A percentile compares a stretch with the other conserved stretches of the same genome.
Conservation (phyloP, 352 stramenopile genomes). For the Phytopythium montanum region DNA sequence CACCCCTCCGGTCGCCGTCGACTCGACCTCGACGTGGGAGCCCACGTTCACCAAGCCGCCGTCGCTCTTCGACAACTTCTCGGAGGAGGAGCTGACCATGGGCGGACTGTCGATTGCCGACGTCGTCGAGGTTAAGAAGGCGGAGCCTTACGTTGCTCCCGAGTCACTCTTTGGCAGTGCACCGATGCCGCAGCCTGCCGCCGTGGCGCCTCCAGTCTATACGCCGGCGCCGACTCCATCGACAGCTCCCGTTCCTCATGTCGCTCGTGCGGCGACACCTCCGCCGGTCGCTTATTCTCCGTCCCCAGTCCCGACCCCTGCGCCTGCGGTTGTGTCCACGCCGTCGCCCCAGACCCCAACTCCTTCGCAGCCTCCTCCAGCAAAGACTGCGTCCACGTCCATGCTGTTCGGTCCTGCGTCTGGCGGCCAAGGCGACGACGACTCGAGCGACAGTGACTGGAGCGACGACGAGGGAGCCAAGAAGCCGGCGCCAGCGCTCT, state of each 20-base stretch:
- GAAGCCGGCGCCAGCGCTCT: conserved; percentile 25
- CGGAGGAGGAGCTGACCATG: conserved; percentile 36
- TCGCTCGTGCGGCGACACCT: background rate
- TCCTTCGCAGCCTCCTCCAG: conserved; percentile 7
- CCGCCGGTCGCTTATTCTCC: conserved; percentile 1
- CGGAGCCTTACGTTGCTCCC: conserved; percentile 13
- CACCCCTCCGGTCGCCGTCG: conserved; percentile 4
- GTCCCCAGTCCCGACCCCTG: conserved; percentile 3
- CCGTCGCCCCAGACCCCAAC: background rate
- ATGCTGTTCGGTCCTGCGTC: conserved; percentile 32
- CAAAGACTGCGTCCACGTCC: conserved; percentile 14
- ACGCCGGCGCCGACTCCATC: conserved; percentile 1
- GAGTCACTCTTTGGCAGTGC: conserved; percentile 27
- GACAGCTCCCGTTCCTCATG: background rate
- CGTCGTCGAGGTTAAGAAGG: conserved; percentile 13
- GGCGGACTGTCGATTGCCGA: conserved; percentile 31
- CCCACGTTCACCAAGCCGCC: conserved; percentile 1
- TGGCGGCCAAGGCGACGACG: conserved; percentile 22
- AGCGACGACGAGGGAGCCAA: conserved; percentile 49
- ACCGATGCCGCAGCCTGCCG: conserved; percentile 2
- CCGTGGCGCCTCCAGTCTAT: background rate
- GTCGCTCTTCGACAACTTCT: conserved; percentile 29
- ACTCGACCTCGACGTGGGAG: conserved; percentile 1
- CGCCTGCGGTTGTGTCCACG: conserved; percentile 6
- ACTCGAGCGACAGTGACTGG: conserved; percentile 70